Percentiles rank a stretch among this genome's conserved stretches.
phyloP scores from a whole-genome alignment of 768 basidiomycete genomes.

The Lepiota venenata region DNA sequence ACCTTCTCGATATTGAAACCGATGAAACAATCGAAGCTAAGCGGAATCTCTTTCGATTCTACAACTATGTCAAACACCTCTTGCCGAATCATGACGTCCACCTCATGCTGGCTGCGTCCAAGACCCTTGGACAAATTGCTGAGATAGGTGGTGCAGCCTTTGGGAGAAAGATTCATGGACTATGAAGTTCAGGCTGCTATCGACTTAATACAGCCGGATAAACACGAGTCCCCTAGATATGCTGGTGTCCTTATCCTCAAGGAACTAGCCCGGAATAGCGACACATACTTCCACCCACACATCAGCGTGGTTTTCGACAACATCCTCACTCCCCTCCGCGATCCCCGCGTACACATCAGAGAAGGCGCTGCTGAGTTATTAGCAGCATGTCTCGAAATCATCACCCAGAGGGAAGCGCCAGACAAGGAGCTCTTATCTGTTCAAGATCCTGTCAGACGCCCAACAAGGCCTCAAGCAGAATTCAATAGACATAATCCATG shows the following conservation, averaged over 20 bases:
- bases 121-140: slow-evolving; percentile 85
- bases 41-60: slow-evolving; percentile 79
- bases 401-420: slow-evolving; percentile 71
- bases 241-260: slow-evolving; percentile 93
- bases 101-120: slow-evolving; percentile 94
- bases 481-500: slow-evolving; percentile 88
- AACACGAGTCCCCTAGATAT: slow-evolving; percentile 82
- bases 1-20: slow-evolving; percentile 70
- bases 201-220: slow-evolving; percentile 74
- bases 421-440: slow-evolving; percentile 60
- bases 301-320: slow-evolving; percentile 89
- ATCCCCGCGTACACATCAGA: slow-evolving; percentile 84
- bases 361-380: slow-evolving; percentile 93
- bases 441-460: slow-evolving; percentile 86
- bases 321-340: slow-evolving; percentile 86
- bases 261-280: slow-evolving; percentile 88
- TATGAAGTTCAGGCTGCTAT: slow-evolving; percentile 85
- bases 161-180: slow-evolving; percentile 87
- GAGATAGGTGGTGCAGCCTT: slow-evolving; percentile 80
- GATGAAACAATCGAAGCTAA: slow-evolving; percentile 83
- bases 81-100: slow-evolving; percentile 88
- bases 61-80: slow-evolving; percentile 92
- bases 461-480: slow-evolving; percentile 75
- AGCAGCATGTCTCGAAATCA: slow-evolving; percentile 90
- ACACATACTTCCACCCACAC: slow-evolving; percentile 83